Percentiles rank a stretch among this genome's conserved stretches.
phyloP scores from a whole-genome alignment of 768 basidiomycete species.

The Baorangia bicolor region DNA sequence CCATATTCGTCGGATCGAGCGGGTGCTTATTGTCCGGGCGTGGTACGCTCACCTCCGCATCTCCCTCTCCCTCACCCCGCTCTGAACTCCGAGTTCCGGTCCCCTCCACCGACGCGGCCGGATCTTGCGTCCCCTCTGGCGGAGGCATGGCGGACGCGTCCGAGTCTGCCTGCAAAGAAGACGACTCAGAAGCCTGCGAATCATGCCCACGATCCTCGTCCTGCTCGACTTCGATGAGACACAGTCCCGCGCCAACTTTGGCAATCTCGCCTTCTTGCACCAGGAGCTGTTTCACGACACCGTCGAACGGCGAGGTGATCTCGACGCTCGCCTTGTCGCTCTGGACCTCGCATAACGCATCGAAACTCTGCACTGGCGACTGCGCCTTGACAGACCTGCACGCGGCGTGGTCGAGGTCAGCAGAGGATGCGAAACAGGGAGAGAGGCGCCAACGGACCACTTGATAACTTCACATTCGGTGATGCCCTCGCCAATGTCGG shows the following conservation, averaged over 20 bases:
- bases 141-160: not conserved
- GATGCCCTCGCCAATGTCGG: slow-evolving; percentile 89
- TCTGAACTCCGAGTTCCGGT: not conserved
- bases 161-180: not conserved
- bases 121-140: slow-evolving; percentile 9
- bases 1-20: slow-evolving; percentile 54
- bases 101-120: slow-evolving; percentile 1
- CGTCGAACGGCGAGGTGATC: slow-evolving; percentile 85
- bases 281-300: slow-evolving; percentile 66
- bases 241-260: slow-evolving; percentile 77
- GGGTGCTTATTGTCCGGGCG: slow-evolving; percentile 45
- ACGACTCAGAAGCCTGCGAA: too few relatives aligned
- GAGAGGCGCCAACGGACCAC: slow-evolving; percentile 51
- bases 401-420: not conserved
- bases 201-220: slow-evolving; percentile 32
- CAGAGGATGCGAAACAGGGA: slow-evolving; percentile 5
- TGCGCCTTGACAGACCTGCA: slow-evolving; percentile 62
- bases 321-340: slow-evolving; percentile 91
- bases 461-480: slow-evolving; percentile 88
- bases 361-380: slow-evolving; percentile 58
- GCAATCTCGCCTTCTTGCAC: slow-evolving; percentile 82
- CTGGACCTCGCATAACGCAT: slow-evolving; percentile 79
- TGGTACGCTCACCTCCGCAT: not conserved
- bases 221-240: slow-evolving; percentile 78
- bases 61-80: not conserved